These are phyloP conservation scores for Calonectria leucothoes DNA, from an alignment of 2,329 filamentous ascomycete genomes.

Conservation along the genomic window DNA sequence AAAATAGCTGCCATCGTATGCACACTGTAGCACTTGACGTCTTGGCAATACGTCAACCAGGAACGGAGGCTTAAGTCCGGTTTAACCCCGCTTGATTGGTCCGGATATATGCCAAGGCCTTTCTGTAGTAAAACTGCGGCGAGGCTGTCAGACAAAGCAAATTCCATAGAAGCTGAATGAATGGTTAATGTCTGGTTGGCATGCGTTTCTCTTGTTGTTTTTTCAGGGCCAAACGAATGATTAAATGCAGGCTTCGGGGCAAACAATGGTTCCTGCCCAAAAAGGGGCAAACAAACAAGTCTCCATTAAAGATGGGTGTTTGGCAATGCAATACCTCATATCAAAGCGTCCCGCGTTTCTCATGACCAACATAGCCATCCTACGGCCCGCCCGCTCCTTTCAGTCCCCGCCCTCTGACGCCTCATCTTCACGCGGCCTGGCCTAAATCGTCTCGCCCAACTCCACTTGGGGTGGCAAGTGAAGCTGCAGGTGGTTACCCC, in stretches of 20 bases:
- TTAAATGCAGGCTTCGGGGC: not conserved
- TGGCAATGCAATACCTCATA: not conserved
- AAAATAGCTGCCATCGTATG: not conserved
- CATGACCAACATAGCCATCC: not conserved
- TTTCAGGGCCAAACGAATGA: not conserved
- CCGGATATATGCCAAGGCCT: constrained; percentile 1
- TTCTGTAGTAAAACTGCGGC: not conserved
- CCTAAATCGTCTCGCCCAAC: not conserved
- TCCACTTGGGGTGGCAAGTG: constrained; percentile 7
- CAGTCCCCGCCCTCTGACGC: constrained; percentile 4
- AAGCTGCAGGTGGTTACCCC: constrained; percentile 10
- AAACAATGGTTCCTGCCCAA: not conserved
- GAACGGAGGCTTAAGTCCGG: not conserved
- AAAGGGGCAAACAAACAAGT: not conserved
- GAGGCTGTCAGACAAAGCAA: not conserved
- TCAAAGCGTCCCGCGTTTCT: constrained; percentile 12
- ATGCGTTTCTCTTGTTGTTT: not conserved
- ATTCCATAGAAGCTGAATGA: not conserved
- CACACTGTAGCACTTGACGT: not conserved
- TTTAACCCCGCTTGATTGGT: constrained; percentile 9
- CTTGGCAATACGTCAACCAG: not conserved
- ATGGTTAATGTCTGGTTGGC: too few species aligned
- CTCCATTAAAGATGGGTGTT: constrained; percentile 1
- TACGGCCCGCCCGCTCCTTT: constrained; percentile 10
- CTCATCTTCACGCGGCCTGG: not conserved